Conservation (phyloP, 495 filamentous ascomycete species). For the Lophium mytilinum region DNA sequence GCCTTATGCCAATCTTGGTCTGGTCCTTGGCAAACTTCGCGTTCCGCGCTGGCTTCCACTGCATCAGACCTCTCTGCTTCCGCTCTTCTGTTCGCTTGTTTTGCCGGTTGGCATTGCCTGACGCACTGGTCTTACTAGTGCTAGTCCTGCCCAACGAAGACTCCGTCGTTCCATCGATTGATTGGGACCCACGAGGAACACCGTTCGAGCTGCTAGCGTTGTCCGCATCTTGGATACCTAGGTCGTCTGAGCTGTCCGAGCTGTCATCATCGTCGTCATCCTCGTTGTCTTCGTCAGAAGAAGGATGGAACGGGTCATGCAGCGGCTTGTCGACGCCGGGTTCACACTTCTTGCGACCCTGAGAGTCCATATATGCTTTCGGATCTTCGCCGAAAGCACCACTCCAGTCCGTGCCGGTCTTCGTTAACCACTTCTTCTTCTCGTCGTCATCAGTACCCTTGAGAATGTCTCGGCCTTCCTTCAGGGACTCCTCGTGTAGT, state of each 20-base stretch:
- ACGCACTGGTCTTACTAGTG: constrained; percentile 7
- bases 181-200: background rate
- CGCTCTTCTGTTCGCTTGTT: constrained; percentile 56
- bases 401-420: constrained; percentile 77
- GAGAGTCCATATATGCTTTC: constrained; percentile 43
- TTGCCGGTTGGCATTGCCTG: constrained; percentile 36
- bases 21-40: constrained; percentile 65
- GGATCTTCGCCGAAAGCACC: constrained; percentile 73
- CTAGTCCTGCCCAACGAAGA: background rate
- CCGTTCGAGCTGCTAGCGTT: constrained; percentile 27
- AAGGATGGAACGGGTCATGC: constrained; percentile 49
- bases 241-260: constrained; percentile 32
- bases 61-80: constrained; percentile 66
- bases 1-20: constrained; percentile 50
- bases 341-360: constrained; percentile 46
- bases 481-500: constrained; percentile 72
- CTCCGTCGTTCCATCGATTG: background rate
- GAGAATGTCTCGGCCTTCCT: constrained; percentile 70
- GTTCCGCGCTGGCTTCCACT: constrained; percentile 67
- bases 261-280: constrained; percentile 34
- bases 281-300: constrained; percentile 36
- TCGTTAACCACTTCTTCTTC: constrained; percentile 66
- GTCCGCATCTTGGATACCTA: constrained; percentile 41
- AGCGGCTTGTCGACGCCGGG: constrained; percentile 48
- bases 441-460: constrained; percentile 60